Base-by-base conservation (phyloP, 148 eudicot species). In the Amaranthus hypochondriacus region DNA sequence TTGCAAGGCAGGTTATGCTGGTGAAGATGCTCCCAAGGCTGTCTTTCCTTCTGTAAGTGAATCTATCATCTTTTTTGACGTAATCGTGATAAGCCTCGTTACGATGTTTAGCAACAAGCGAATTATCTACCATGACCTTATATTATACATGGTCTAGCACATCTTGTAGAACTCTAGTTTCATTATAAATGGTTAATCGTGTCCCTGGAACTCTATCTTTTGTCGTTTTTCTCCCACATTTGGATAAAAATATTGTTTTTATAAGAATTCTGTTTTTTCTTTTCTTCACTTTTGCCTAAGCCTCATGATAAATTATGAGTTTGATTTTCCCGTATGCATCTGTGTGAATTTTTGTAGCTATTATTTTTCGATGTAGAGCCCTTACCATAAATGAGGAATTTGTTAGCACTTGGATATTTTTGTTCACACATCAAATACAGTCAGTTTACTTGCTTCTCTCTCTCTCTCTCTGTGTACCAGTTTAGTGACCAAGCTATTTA, bases 11-110 rank as follows among this genome's bases (percentile, higher is more conserved):
- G 99, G 99, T 42, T 92, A 92, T 62, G 97, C 99, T 9, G 97
- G 99, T 28, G 99, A 95, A 85, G 99, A 95, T 87, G 94, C 94
- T 76, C 99, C 99, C 42, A 95, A 95, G 77, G 97, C 99, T 11
- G 97, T 95, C 49, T 95, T 95, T 64, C 96, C 97, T 15, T 95
- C 97, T 58, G 99, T 95, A 83, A 77, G 84, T 66, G 6, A 56
- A 14, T 73, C 52, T 28, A 5, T 67, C 42, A 4, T 14, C 7
- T 9, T 67, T 3, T 49, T n/a, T 14, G 3, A 18, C 39, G 39
- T 2, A 28, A 28, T 28, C 39, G 39, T 28, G 39, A 28, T 28
- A 28, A 28, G 2, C 39, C 39, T 28, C 39, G 39, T 28, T 28
- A 28, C 39, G 39, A 2, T 28, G 39, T 28, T 28, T 28, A 28